Percentiles rank a stretch among this genome's conserved stretches.
Evolutionary conservation across 805 yeast genomes (phyloP).

Genomic region (Spathaspora gorwiae): DNA sequence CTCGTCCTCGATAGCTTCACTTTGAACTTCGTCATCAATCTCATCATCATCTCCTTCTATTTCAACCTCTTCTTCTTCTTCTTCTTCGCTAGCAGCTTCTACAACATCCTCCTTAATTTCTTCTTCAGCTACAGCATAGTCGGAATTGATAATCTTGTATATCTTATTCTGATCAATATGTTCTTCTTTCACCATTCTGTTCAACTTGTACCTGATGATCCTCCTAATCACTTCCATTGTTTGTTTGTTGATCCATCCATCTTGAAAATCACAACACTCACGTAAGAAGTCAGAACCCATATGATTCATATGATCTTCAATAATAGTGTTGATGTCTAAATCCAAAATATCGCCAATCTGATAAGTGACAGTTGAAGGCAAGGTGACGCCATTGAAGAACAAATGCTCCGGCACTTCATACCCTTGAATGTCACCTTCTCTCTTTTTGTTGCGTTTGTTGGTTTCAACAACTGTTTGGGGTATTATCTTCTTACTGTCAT

Average conservation of each 20-base stretch:
- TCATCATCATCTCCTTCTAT: conserved; percentile 18
- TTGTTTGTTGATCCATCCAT: conserved; percentile 76
- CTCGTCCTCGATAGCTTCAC: conserved; percentile 11
- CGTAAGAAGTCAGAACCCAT: conserved; percentile 29
- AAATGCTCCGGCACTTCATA: conserved; percentile 33
- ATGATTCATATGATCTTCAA: conserved; percentile 31
- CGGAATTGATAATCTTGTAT: conserved; percentile 40
- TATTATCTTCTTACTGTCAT: conserved; percentile 8
- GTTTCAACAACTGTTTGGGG: conserved; percentile 21
- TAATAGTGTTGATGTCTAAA: conserved; percentile 47
- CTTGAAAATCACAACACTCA: conserved; percentile 43
- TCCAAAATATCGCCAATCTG: conserved; percentile 79
- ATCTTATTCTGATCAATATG: conserved; percentile 39
- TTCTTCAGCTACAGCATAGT: conserved; percentile 24
- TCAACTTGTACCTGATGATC: conserved; percentile 68
- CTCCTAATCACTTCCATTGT: conserved; percentile 62
- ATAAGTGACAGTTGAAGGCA: conserved; percentile 67
- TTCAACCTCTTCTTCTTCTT: conserved; percentile 21
- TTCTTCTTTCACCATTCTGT: conserved; percentile 51
- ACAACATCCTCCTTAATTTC: conserved; percentile 12
- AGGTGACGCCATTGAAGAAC: conserved; percentile 64
- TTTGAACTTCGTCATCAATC: conserved; percentile 21
- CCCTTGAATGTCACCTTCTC: conserved; percentile 9
- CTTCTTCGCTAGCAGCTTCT: conserved; percentile 11
- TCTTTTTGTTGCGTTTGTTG: conserved; percentile 1